Evolutionary conservation across 2,329 filamentous ascomycete species (phyloP), one percentile per base, ranked within the genome.

Genomic region (Pseudocercospora eumusae): DNA sequence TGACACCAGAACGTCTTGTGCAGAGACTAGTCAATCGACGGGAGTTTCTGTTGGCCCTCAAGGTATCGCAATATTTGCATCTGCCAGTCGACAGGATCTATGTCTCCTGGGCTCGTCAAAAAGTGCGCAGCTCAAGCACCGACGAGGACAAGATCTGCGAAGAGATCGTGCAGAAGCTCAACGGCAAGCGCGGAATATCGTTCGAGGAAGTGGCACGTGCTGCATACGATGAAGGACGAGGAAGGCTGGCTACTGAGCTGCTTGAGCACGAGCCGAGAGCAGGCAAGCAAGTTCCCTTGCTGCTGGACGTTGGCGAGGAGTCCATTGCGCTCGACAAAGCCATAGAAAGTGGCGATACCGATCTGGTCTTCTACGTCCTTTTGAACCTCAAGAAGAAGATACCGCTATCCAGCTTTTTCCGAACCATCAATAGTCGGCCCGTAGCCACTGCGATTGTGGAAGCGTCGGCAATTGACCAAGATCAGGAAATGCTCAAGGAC

Each of bases 31-130:
- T 96, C 36, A 96, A 92, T 72, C 88, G 95, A 10, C 90, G 92
- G 70, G 91, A 98, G 74, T 97, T 98, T 74, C 83, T 97, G 1
- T 83, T 99, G 3, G 93, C 95, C 0, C 84, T 99, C 20, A 89
- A 92, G 53, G 86, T 99, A 52, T 93, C 93, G 0, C 88, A 91
- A 44, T 96, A 96, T 74, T 81, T 99, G 2, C 89, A 88, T 63
- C 83, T 99, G 3, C 89, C 93, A 0, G 90, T 92, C 0, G 92
- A 96, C 75, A 86, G 88, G 58, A 96, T 99, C 62, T 96, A 97
- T 71, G 92, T 96, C 0, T 93, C 97, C 74, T 99, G 95, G 95
- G 95, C 95, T 1, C 93, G 90, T 18, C 89, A 95, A 73, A 99
- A 98, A 75, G 93, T 98, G 3, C 90, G 92, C 25, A 81, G 89